phyloP scores from a whole-genome alignment of 2,329 filamentous ascomycete genomes.

The Xylaria sp. region DNA sequence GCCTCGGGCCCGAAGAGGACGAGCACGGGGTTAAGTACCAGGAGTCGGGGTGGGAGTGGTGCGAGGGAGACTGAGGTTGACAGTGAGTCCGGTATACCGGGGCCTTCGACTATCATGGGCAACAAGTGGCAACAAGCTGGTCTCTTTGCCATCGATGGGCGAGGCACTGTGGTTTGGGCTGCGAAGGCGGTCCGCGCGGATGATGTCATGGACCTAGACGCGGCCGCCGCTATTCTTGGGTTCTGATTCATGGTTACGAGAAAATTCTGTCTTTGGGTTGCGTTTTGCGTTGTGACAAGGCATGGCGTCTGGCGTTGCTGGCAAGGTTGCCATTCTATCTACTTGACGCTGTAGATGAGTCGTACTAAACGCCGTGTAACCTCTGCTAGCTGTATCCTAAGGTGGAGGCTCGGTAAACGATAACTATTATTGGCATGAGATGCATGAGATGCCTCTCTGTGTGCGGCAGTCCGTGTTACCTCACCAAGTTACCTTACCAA shows the following conservation, averaged over 20 bases:
- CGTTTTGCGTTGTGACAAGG: slow-evolving; percentile 1
- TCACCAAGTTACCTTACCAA: too few species aligned
- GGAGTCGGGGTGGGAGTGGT: slow-evolving; percentile 35
- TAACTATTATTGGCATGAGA: neutral
- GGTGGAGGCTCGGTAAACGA: neutral
- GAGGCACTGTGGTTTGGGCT: slow-evolving; percentile 61
- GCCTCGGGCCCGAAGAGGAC: slow-evolving; percentile 49
- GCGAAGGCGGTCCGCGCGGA: slow-evolving; percentile 59
- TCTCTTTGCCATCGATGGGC: slow-evolving; percentile 61
- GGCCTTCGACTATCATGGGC: slow-evolving; percentile 58
- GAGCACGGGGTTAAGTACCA: slow-evolving; percentile 38
- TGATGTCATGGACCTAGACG: slow-evolving; percentile 65
- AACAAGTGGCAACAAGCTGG: slow-evolving; percentile 68
- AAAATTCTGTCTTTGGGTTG: neutral
- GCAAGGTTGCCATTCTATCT: neutral
- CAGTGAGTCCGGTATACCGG: slow-evolving; percentile 52
- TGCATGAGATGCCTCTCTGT: too few species aligned
- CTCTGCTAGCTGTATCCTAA: neutral
- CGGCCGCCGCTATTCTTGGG: slow-evolving; percentile 49
- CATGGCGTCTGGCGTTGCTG: slow-evolving; percentile 16
- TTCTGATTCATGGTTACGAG: slow-evolving; percentile 24
- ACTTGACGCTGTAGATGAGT: neutral
- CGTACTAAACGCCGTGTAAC: neutral
- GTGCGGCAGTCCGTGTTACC: slow-evolving; percentile 1
- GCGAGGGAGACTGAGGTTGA: slow-evolving; percentile 49